These are phyloP conservation scores for Helicocarpus griseus DNA, from an alignment of 2,329 filamentous ascomycete genomes.

Conservation along the genomic window DNA sequence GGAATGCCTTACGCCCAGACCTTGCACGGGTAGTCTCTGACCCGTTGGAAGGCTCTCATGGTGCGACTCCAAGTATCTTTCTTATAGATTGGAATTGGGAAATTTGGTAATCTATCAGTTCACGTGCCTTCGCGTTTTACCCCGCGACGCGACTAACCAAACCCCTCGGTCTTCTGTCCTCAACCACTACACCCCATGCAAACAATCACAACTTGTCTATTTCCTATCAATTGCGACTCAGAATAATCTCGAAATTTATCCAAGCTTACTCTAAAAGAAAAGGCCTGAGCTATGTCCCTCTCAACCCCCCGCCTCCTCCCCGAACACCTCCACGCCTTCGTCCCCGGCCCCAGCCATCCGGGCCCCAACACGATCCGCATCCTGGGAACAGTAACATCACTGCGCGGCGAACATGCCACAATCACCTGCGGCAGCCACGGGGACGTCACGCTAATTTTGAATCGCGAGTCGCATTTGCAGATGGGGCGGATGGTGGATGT, in stretches of 20 bases:
- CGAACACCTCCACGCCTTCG: conserved; percentile 61
- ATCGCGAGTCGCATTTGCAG: conserved; percentile 43
- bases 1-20: too few relatives aligned
- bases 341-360: conserved; percentile 28
- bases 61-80: too few relatives aligned
- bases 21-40: too few relatives aligned
- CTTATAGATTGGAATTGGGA: too few relatives aligned
- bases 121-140: conserved; percentile 2
- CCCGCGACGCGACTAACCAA: background rate
- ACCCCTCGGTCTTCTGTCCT: background rate
- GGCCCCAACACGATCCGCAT: conserved; percentile 64
- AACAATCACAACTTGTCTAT: background rate
- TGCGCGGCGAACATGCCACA: conserved; percentile 69
- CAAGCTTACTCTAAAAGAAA: background rate
- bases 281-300: conserved; percentile 52
- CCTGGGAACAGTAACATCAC: conserved; percentile 71
- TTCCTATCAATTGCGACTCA: too few relatives aligned
- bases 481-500: conserved; percentile 38
- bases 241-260: background rate
- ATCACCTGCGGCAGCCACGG: conserved; percentile 64
- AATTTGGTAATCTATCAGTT: background rate
- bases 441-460: conserved; percentile 62
- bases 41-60: too few relatives aligned
- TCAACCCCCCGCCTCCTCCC: conserved; percentile 76
- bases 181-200: background rate